A percentile compares a stretch with the other conserved stretches of the same genome.
Conservation (phyloP, 495 filamentous ascomycete species). For the Xylaria scruposa region DNA sequence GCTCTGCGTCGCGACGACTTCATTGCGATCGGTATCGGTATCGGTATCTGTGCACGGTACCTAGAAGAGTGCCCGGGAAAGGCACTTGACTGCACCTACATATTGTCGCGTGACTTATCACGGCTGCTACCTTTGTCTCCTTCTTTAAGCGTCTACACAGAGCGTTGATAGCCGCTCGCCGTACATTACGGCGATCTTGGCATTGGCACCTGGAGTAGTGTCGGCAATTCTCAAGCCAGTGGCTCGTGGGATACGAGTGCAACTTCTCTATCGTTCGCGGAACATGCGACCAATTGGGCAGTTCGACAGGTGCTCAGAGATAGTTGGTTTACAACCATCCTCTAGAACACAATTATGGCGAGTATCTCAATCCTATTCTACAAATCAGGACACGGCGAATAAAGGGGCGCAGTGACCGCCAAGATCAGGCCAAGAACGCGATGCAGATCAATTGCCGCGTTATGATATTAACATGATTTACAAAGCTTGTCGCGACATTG, state of each 20-base stretch:
- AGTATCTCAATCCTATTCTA: constrained; percentile 14
- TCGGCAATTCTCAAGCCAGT: constrained; percentile 17
- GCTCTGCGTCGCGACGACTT: background rate
- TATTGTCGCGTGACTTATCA: background rate
- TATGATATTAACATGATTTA: constrained; percentile 2
- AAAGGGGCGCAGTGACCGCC: constrained; percentile 17
- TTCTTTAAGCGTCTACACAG: background rate
- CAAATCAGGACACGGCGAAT: constrained; percentile 19
- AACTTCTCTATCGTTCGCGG: constrained; percentile 21
- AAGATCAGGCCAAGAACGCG: constrained; percentile 24
- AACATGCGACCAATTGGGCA: constrained; percentile 23
- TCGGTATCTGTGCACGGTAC: background rate
- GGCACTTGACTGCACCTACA: background rate
- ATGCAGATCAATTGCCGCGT: constrained; percentile 25
- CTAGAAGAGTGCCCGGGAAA: background rate
- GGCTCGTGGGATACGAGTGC: constrained; percentile 15
- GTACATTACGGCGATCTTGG: constrained; percentile 9
- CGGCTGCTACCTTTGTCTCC: background rate
- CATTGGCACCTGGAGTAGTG: background rate
- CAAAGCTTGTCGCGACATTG: constrained; percentile 21
- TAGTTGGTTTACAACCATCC: background rate
- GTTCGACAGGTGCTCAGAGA: background rate
- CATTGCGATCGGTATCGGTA: background rate
- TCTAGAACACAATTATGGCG: background rate
- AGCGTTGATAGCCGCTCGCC: background rate